phyloP scores from a whole-genome alignment of 306 rosid genomes.

The Prunus salicina region DNA sequence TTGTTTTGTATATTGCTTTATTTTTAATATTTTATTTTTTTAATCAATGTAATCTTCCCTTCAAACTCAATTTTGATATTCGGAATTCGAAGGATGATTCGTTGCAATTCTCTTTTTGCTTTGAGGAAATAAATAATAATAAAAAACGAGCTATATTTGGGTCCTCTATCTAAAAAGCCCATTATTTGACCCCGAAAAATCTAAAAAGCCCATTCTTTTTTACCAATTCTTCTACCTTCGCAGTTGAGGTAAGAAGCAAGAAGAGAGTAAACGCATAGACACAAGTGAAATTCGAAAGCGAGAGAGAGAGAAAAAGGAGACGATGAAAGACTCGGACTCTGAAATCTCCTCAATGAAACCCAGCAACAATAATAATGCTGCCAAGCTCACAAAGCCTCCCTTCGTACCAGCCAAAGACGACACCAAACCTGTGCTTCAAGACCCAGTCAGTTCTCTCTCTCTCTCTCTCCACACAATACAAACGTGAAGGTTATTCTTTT shows the following conservation, averaged over 20 bases:
- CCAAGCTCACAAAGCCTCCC: conserved; percentile 44
- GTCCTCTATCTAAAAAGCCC: background rate
- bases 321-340: conserved; percentile 44
- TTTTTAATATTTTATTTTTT: rapidly evolving
- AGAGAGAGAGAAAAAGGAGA: background rate
- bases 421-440: conserved; percentile 84
- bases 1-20: too few relatives aligned
- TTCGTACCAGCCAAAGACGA: conserved; percentile 83
- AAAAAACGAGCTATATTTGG: background rate
- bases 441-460: conserved; percentile 48
- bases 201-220: background rate
- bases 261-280: background rate
- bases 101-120: background rate
- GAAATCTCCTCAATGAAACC: conserved; percentile 44
- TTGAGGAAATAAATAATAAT: too few relatives aligned
- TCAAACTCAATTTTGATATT: too few relatives aligned
- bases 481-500: background rate
- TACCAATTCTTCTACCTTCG: background rate
- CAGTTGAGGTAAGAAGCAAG: background rate
- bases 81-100: too few relatives aligned
- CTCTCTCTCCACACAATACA: background rate
- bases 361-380: conserved; percentile 5
- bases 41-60: too few relatives aligned
- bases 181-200: background rate
- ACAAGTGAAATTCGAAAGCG: background rate